Evolutionary conservation across 805 yeast genomes (phyloP).

Genomic region (Yarrowia sp.): DNA sequence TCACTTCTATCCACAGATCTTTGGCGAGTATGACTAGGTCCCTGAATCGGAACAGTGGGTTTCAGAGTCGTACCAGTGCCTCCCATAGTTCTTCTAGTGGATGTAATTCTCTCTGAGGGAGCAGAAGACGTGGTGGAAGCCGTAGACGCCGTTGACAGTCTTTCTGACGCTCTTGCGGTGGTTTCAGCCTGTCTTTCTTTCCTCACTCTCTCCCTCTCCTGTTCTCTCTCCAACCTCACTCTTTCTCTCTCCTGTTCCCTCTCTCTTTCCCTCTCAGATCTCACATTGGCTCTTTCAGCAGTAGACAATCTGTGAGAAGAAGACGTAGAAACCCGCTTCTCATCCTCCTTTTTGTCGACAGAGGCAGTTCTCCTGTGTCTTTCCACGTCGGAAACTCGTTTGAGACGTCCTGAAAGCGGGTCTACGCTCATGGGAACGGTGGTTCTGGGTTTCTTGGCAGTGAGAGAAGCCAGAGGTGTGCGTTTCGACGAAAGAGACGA

Average conservation of each 20-base stretch:
- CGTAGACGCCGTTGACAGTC: too few species aligned
- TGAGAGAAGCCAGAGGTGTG: slow-evolving; percentile 1
- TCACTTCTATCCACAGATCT: slow-evolving; percentile 17
- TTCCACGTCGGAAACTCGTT: slow-evolving; percentile 17
- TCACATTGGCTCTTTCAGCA: slow-evolving; percentile 7
- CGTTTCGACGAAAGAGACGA: not conserved
- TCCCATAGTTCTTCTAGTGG: not conserved
- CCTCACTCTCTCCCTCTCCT: not conserved
- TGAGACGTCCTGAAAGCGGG: slow-evolving; percentile 35
- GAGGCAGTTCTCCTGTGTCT: not conserved
- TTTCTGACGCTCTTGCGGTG: not conserved
- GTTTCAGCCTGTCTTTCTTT: not conserved
- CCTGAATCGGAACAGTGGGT: not conserved
- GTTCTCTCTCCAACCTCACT: slow-evolving; percentile 7
- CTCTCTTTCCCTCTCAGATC: slow-evolving; percentile 11
- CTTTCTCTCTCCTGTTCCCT: slow-evolving; percentile 28
- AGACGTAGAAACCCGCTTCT: not conserved
- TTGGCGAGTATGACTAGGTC: slow-evolving; percentile 6
- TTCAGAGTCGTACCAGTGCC: not conserved
- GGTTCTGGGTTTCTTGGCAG: slow-evolving; percentile 17
- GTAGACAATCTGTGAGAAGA: slow-evolving; percentile 18
- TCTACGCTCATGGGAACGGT: slow-evolving; percentile 34
- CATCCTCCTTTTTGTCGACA: not conserved
- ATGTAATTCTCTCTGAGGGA: not conserved
- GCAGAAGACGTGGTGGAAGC: not conserved